These are phyloP conservation scores for Nannizzia gypsea DNA, from an alignment of 2,329 filamentous ascomycete species.

Conservation along the genomic window DNA sequence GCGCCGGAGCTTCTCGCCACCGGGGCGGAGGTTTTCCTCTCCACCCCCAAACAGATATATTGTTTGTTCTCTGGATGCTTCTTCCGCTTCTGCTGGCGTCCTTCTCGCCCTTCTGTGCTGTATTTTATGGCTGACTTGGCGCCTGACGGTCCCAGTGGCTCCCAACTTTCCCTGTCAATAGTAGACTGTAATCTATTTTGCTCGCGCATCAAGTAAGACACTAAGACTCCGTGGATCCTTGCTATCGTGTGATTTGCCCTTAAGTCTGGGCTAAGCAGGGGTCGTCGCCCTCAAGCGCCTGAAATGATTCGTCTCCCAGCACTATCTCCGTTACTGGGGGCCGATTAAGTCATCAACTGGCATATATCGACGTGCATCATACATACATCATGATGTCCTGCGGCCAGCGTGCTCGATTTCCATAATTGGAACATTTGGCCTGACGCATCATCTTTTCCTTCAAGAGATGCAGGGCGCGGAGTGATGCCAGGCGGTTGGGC, in stretches of 20 bases:
- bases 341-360: background rate
- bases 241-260: slow-evolving; percentile 3
- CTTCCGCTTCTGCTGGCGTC: background rate
- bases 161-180: slow-evolving; percentile 1
- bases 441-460: background rate
- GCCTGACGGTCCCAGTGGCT: background rate
- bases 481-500: background rate
- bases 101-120: background rate
- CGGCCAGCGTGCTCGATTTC: background rate
- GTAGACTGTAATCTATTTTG: slow-evolving; percentile 1
- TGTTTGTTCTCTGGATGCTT: background rate
- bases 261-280: background rate
- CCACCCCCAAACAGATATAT: background rate
- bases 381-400: background rate
- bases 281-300: background rate
- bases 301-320: background rate
- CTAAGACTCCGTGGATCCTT: background rate
- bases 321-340: background rate
- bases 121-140: slow-evolving; percentile 4
- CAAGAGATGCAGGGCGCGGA: background rate
- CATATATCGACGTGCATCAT: background rate
- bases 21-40: background rate
- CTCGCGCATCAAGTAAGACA: slow-evolving; percentile 3
- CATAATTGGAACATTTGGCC: slow-evolving; percentile 1
- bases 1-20: background rate